phyloP scores from a whole-genome alignment of 2,329 filamentous ascomycete species.

The Botryotinia globosa region DNA sequence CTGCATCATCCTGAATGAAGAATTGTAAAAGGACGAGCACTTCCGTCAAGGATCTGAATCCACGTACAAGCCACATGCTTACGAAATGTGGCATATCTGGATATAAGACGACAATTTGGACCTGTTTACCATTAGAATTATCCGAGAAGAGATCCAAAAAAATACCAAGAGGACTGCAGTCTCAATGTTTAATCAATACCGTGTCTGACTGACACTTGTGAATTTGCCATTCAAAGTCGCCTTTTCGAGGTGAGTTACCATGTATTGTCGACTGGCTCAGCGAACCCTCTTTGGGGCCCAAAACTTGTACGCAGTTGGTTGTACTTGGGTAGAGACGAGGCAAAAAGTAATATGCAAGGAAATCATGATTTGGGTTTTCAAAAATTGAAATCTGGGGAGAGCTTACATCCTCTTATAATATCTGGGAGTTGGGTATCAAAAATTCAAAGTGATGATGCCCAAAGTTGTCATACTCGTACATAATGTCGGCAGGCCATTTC shows the following conservation, averaged over 20 bases:
- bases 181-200: conserved; percentile 1
- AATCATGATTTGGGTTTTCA: not conserved
- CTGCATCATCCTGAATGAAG: not conserved
- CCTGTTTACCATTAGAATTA: not conserved
- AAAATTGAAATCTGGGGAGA: conserved; percentile 4
- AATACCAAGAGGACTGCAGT: not conserved
- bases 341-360: conserved; percentile 8
- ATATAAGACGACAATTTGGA: not conserved
- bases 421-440: conserved; percentile 12
- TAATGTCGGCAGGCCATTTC: conserved; percentile 14
- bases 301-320: not conserved
- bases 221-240: not conserved
- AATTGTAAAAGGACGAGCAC: not conserved
- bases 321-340: conserved; percentile 11
- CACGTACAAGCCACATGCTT: conserved; percentile 2
- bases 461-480: conserved; percentile 16
- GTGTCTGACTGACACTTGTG: not conserved
- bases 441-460: conserved; percentile 12
- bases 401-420: conserved; percentile 13
- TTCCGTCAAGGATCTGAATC: not conserved
- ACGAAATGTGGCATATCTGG: not conserved
- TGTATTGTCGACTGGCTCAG: not conserved
- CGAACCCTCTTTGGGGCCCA: conserved; percentile 1
- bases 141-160: not conserved
- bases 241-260: not conserved